Conservation (phyloP, 768 basidiomycete species). For the Guyanaporus albipodus region DNA sequence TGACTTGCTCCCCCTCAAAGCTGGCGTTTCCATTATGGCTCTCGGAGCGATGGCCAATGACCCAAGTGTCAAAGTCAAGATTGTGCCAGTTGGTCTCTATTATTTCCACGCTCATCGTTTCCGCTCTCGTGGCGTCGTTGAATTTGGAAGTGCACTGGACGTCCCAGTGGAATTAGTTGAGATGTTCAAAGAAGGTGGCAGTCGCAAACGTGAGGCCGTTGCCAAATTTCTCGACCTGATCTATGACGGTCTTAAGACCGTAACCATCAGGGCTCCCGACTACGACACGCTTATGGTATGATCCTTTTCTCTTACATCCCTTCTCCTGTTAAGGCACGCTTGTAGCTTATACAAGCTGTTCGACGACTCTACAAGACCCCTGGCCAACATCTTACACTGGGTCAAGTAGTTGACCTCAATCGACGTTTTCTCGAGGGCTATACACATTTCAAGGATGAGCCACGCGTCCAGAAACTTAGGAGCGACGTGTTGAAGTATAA, state of each 20-base stretch:
- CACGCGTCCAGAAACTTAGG: constrained; percentile 77
- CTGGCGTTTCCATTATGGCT: constrained; percentile 97
- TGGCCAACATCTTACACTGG: constrained; percentile 87
- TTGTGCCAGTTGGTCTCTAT: constrained; percentile 80
- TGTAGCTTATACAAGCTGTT: constrained; percentile 90
- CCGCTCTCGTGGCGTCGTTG: constrained; percentile 94
- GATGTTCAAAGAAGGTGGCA: constrained; percentile 88
- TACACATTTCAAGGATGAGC: constrained; percentile 87
- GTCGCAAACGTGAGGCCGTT: constrained; percentile 86
- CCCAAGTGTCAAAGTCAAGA: constrained; percentile 80
- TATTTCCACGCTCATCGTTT: constrained; percentile 83
- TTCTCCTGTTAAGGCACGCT: constrained; percentile 2
- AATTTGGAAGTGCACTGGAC: constrained; percentile 88
- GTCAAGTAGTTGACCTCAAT: constrained; percentile 94
- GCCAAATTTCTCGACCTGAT: constrained; percentile 85
- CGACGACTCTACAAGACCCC: constrained; percentile 92
- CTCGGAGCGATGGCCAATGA: constrained; percentile 96
- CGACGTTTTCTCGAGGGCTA: constrained; percentile 92
- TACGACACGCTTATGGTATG: constrained; percentile 96
- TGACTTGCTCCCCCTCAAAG: constrained; percentile 93
- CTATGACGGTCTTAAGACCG: constrained; percentile 91
- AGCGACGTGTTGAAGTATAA: constrained; percentile 87
- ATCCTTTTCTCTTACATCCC: constrained; percentile 3
- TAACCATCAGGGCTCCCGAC: constrained; percentile 93
- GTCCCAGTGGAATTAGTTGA: constrained; percentile 88